phyloP scores from a whole-genome alignment of 192 early-diverging fungal genomes.

The Backusella sp. region DNA sequence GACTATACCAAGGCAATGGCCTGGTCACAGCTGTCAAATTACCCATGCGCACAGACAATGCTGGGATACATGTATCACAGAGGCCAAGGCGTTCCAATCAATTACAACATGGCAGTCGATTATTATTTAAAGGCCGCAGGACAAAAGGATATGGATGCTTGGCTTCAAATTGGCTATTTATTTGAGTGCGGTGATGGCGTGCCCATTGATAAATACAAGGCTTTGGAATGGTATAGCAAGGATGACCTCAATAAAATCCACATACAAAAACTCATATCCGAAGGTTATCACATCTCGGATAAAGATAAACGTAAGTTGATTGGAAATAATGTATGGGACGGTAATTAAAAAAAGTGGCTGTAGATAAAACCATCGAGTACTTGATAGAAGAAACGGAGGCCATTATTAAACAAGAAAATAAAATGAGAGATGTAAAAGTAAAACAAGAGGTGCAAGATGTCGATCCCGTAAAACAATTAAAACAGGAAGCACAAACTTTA shows the following conservation, averaged over 20 bases:
- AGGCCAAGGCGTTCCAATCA: not conserved
- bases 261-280: not conserved
- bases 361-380: not conserved
- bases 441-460: not conserved
- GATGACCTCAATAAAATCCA: not conserved
- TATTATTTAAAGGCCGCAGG: not conserved
- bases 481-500: not conserved
- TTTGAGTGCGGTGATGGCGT: not conserved
- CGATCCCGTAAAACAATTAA: not conserved
- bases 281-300: no score
- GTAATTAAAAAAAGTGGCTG: no score
- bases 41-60: not conserved
- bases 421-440: not conserved
- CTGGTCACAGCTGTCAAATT: not conserved
- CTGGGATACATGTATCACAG: not conserved
- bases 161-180: not conserved
- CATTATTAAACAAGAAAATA: not conserved
- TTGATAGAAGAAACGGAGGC: not conserved
- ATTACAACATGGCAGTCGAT: not conserved
- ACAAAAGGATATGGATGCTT: not conserved
- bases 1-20: not conserved
- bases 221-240: not conserved
- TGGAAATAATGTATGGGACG: no score
- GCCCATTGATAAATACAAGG: not conserved
- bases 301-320: no score